These are phyloP conservation scores for Diplotaxis tenuifolia DNA, from an alignment of 345 rosid genomes.

Conservation along the genomic window DNA sequence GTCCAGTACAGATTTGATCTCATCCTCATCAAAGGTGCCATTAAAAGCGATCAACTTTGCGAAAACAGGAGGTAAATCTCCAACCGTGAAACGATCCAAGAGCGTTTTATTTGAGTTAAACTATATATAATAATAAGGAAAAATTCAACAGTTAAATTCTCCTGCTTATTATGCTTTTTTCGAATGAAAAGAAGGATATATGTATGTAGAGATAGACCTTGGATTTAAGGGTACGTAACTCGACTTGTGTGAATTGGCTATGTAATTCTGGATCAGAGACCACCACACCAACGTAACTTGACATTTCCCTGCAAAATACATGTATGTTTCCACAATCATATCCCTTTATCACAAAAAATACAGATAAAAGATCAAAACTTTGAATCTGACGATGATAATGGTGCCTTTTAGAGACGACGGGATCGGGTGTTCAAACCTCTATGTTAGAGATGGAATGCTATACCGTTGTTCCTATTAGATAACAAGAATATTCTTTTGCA, in stretches of 20 bases:
- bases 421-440: background rate
- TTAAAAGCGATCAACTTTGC: slow-evolving; percentile 65
- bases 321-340: background rate
- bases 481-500: no score
- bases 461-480: background rate
- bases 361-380: background rate
- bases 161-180: background rate
- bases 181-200: background rate
- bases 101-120: slow-evolving; percentile 61
- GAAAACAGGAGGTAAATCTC: slow-evolving; percentile 70
- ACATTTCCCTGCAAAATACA: slow-evolving; percentile 40
- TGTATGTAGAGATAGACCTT: slow-evolving; percentile 34
- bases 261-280: slow-evolving; percentile 98
- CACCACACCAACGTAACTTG: slow-evolving; percentile 83
- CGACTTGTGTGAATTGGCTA: slow-evolving; percentile 98
- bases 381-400: background rate
- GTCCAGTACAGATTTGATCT: slow-evolving; percentile 59
- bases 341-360: background rate
- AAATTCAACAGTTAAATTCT: background rate
- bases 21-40: slow-evolving; percentile 59
- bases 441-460: background rate
- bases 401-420: background rate
- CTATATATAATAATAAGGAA: slow-evolving; percentile 31
- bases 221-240: slow-evolving; percentile 89
- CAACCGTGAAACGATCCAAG: slow-evolving; percentile 52